These are phyloP conservation scores for Diophrys appendiculata DNA, from an alignment of 73 alveolate genomes.

Conservation along the genomic window DNA sequence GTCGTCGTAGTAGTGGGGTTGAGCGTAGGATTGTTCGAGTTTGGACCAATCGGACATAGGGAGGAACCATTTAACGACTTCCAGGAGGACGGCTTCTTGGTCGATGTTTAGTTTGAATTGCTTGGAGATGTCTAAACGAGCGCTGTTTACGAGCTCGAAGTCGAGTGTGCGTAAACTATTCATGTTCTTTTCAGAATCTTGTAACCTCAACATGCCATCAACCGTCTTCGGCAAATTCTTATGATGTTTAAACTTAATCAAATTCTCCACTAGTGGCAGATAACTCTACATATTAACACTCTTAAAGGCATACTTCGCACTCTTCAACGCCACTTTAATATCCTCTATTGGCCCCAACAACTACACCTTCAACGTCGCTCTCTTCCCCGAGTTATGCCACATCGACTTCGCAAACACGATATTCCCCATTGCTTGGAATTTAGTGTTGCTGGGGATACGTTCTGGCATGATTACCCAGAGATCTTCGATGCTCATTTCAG, in stretches of 20 bases:
- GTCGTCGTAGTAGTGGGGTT: constrained; percentile 22
- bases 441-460: constrained; percentile 30
- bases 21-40: too few species aligned
- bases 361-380: constrained; percentile 38
- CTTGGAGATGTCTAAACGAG: constrained; percentile 12
- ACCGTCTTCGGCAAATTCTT: constrained; percentile 14
- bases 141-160: constrained; percentile 14
- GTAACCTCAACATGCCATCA: constrained; percentile 31
- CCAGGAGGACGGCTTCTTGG: constrained; percentile 45
- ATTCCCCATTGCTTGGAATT: constrained; percentile 33
- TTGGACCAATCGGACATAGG: too few species aligned
- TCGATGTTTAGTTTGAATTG: constrained; percentile 43
- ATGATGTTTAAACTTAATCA: constrained; percentile 21
- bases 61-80: constrained; percentile 53
- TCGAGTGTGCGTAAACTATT: constrained; percentile 13
- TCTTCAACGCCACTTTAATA: background rate
- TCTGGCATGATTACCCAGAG: constrained; percentile 58
- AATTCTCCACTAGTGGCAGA: constrained; percentile 22
- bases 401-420: constrained; percentile 34
- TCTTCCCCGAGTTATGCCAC: constrained; percentile 51
- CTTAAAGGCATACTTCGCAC: constrained; percentile 54
- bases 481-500: constrained; percentile 57
- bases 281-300: constrained; percentile 30
- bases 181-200: constrained; percentile 13
- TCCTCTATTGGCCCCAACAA: constrained; percentile 23